phyloP scores from a whole-genome alignment of 177 flowering plant genomes.

The Vitis hybrid region DNA sequence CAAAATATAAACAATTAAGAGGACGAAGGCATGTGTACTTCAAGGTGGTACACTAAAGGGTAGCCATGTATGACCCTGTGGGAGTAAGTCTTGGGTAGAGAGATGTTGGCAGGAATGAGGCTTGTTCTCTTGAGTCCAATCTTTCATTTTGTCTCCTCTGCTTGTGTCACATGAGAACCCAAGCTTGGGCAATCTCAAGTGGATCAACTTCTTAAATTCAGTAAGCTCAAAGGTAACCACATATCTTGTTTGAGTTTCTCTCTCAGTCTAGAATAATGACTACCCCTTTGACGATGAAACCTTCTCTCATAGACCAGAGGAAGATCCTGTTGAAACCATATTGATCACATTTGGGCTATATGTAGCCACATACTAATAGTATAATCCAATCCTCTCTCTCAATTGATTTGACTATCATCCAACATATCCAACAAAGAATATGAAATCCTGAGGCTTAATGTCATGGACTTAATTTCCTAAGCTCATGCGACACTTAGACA shows the following conservation, averaged over 20 bases:
- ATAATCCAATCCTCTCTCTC: conserved; percentile 74
- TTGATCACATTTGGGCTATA: conserved; percentile 66
- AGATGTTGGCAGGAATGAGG: no score
- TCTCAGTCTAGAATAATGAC: conserved; percentile 77
- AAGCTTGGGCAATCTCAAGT: no score
- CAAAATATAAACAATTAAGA: no score
- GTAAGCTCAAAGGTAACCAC: conserved; percentile 9
- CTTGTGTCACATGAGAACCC: no score
- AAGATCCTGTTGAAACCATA: conserved; percentile 39
- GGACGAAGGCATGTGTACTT: no score
- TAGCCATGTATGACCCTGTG: no score
- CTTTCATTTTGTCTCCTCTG: no score
- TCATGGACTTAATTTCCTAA: no score
- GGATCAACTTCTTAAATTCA: not conserved
- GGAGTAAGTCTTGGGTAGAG: no score
- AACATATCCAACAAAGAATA: conserved; percentile 88
- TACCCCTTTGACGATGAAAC: conserved; percentile 83
- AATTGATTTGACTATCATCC: conserved; percentile 92
- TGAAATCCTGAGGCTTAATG: conserved; percentile 66
- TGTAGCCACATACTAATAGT: conserved; percentile 77
- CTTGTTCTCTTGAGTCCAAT: no score
- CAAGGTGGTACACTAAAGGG: no score
- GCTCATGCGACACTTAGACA: no score
- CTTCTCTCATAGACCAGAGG: conserved; percentile 69
- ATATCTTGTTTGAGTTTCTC: conserved; percentile 77